Conservation (phyloP, 2,329 filamentous ascomycete genomes). For the Alternaria triticimaculans region DNA sequence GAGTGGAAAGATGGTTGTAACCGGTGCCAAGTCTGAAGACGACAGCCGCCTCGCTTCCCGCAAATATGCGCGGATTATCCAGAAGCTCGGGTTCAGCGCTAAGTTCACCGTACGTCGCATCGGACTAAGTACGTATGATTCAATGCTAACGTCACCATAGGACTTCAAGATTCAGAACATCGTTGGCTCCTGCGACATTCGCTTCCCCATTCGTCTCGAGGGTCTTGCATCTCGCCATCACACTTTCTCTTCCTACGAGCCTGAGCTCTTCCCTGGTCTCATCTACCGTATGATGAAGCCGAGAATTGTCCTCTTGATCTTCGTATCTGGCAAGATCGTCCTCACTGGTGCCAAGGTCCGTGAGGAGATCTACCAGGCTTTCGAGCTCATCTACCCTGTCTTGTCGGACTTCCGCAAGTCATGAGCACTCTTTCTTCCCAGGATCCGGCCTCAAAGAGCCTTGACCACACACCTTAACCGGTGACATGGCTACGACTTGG, state of each 20-base stretch:
- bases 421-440: slow-evolving; percentile 43
- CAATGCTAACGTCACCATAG: slow-evolving; percentile 26
- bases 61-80: slow-evolving; percentile 98
- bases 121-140: slow-evolving; percentile 16
- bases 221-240: slow-evolving; percentile 96
- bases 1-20: slow-evolving; percentile 99
- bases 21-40: slow-evolving; percentile 96
- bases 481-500: slow-evolving; percentile 14
- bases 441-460: slow-evolving; percentile 7
- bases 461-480: slow-evolving; percentile 6
- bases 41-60: slow-evolving; percentile 95
- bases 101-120: slow-evolving; percentile 75
- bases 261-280: slow-evolving; percentile 96
- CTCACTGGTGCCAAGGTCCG: slow-evolving; percentile 96
- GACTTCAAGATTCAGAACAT: slow-evolving; percentile 99
- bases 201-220: slow-evolving; percentile 97
- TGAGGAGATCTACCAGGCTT: slow-evolving; percentile 77
- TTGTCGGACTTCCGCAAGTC: slow-evolving; percentile 67
- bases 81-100: slow-evolving; percentile 99
- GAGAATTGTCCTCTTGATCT: slow-evolving; percentile 97
- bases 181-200: slow-evolving; percentile 97
- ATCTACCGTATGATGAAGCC: slow-evolving; percentile 99
- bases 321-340: slow-evolving; percentile 98
- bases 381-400: slow-evolving; percentile 45
- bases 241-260: slow-evolving; percentile 95